phyloP scores from a whole-genome alignment of 306 rosid species.

The Delonix regia region DNA sequence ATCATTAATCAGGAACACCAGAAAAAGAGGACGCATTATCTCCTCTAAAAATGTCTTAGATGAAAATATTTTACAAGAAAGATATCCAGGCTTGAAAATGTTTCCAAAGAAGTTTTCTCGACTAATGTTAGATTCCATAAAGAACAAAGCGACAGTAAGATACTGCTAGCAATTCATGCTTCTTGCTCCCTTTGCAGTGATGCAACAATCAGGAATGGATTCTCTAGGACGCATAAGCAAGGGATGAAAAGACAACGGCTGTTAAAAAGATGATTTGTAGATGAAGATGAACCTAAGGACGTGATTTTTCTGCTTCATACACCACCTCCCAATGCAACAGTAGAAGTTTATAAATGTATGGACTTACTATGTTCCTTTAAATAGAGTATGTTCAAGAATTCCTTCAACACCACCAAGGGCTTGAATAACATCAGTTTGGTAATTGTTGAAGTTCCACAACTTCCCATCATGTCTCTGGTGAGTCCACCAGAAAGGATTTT shows the following conservation, averaged over 20 bases:
- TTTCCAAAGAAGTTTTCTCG: neutral
- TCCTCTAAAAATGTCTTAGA: neutral
- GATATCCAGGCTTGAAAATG: neutral
- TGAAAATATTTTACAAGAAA: neutral
- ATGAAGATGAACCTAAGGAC: neutral
- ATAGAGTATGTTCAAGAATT: slow-evolving; percentile 94
- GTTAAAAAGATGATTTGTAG: neutral
- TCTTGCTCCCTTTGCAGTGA: neutral
- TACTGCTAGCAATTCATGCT: neutral
- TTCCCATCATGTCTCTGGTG: slow-evolving; percentile 99
- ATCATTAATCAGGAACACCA: too few relatives aligned
- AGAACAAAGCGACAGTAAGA: neutral
- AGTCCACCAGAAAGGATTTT: slow-evolving; percentile 99
- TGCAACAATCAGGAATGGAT: too few relatives aligned
- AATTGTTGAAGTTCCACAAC: slow-evolving; percentile 95
- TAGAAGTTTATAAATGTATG: too few relatives aligned
- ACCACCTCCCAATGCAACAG: neutral
- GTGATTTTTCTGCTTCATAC: neutral
- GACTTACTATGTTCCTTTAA: slow-evolving; percentile 99
- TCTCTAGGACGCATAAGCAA: neutral
- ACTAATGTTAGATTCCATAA: neutral
- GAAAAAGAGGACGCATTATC: neutral
- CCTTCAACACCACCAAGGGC: slow-evolving; percentile 99
- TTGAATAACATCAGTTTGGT: slow-evolving; percentile 98
- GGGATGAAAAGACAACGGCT: neutral